Conservation (phyloP, 345 rosid genomes). For the Rhodomyrtus tomentosa region DNA sequence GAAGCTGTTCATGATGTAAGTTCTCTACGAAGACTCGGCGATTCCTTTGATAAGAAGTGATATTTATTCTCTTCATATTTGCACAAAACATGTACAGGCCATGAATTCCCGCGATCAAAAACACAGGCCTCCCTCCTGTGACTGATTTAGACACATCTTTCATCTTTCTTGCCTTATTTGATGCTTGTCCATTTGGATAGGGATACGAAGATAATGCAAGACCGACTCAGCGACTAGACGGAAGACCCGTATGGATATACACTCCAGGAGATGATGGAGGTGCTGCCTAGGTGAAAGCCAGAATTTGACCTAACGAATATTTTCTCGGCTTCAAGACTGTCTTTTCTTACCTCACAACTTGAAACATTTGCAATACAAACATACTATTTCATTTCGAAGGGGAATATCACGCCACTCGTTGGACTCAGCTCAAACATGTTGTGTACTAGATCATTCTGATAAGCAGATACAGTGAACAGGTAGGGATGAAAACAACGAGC, state of each 20-base stretch:
- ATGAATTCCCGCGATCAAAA: neutral
- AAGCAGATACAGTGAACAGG: neutral
- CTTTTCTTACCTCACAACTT: neutral
- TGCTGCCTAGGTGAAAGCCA: neutral
- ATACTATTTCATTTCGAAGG: neutral
- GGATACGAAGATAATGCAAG: slow-evolving; percentile 59
- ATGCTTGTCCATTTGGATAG: slow-evolving; percentile 8
- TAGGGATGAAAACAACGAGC: neutral
- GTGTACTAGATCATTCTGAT: neutral
- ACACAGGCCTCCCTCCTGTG: neutral
- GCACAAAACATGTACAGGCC: neutral
- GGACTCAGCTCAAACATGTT: neutral
- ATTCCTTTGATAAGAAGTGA: neutral
- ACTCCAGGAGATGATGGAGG: slow-evolving; percentile 2
- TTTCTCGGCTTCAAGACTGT: neutral
- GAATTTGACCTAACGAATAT: neutral
- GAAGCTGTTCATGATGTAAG: slow-evolving; percentile 47
- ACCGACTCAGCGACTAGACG: slow-evolving; percentile 33
- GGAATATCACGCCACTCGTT: neutral
- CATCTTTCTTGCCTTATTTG: neutral
- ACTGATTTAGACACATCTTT: neutral
- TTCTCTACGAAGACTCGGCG: neutral
- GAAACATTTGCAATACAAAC: neutral
- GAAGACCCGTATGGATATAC: slow-evolving; percentile 30
- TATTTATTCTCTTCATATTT: neutral